phyloP scores from a whole-genome alignment of 2,329 filamentous ascomycete species.

The Ceratocystis cacaofunesta region DNA sequence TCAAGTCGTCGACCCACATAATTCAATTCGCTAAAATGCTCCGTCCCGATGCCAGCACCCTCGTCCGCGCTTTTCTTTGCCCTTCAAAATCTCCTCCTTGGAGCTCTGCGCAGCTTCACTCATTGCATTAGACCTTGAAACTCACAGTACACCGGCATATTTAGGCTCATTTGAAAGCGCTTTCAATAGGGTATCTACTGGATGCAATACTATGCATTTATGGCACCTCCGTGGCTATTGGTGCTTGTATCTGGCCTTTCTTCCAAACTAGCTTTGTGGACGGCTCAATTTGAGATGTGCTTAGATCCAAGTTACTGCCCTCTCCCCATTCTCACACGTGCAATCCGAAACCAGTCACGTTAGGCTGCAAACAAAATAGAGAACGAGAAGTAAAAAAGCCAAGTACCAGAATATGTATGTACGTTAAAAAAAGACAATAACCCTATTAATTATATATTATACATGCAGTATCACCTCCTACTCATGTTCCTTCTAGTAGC shows the following conservation, averaged over 20 bases:
- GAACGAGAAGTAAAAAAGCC: neutral
- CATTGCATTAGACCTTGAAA: neutral
- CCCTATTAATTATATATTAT: neutral
- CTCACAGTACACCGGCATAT: neutral
- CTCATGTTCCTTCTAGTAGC: neutral
- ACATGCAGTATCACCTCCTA: neutral
- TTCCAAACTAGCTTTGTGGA: neutral
- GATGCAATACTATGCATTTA: no score
- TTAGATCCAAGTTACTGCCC: neutral
- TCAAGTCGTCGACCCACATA: conserved; percentile 6
- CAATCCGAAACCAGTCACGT: neutral
- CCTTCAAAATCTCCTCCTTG: conserved; percentile 10
- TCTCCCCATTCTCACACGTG: neutral
- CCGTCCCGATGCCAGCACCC: conserved; percentile 13
- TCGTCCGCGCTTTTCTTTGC: conserved; percentile 13
- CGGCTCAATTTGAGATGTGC: neutral
- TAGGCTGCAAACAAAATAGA: neutral
- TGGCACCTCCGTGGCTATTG: neutral
- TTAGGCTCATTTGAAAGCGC: conserved; percentile 14
- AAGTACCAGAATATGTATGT: neutral
- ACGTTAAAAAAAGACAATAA: no score
- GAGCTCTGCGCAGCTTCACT: neutral
- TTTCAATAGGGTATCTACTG: neutral
- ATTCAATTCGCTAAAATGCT: conserved; percentile 15
- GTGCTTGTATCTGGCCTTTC: neutral